Conservation (phyloP, 2,329 filamentous ascomycete genomes). For the Cercospora zeae-maydis region DNA sequence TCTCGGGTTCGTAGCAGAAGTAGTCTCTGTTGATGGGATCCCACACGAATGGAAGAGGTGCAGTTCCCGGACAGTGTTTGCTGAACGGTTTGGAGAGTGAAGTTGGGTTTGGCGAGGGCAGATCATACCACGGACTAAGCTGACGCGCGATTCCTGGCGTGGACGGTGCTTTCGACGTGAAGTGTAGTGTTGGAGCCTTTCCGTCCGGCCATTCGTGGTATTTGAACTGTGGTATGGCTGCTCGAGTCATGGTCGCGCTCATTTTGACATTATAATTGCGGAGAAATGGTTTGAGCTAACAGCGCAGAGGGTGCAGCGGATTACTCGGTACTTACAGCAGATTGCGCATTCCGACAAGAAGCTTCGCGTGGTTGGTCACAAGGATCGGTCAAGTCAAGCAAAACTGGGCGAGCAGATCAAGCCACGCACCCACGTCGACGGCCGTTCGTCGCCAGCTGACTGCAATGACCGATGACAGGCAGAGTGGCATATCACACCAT, state of each 20-base stretch:
- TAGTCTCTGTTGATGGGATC: constrained; percentile 14
- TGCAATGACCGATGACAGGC: constrained; percentile 9
- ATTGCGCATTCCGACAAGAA: background rate
- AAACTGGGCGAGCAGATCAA: background rate
- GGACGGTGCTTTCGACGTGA: constrained; percentile 4
- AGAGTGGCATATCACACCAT: constrained; percentile 10
- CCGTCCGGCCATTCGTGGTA: constrained; percentile 18
- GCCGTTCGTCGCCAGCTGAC: background rate
- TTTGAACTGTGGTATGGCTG: constrained; percentile 9
- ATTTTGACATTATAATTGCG: background rate
- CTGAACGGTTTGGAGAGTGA: background rate
- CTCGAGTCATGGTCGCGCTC: constrained; percentile 13
- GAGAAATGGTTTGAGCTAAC: background rate
- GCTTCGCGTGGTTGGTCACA: constrained; percentile 8
- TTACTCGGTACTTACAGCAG: constrained; percentile 3
- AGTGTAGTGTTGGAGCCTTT: constrained; percentile 8
- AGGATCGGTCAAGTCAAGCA: constrained; percentile 7
- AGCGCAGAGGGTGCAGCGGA: background rate
- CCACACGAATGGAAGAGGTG: constrained; percentile 13
- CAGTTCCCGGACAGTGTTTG: constrained; percentile 4
- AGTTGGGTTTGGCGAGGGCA: background rate
- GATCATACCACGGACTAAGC: constrained; percentile 6
- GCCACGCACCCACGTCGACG: constrained; percentile 4
- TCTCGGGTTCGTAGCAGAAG: constrained; percentile 18
- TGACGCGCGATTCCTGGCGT: constrained; percentile 1